Evolutionary conservation across 23 red algal species (phyloP).

Genomic region (Porphyridium purpureum): DNA sequence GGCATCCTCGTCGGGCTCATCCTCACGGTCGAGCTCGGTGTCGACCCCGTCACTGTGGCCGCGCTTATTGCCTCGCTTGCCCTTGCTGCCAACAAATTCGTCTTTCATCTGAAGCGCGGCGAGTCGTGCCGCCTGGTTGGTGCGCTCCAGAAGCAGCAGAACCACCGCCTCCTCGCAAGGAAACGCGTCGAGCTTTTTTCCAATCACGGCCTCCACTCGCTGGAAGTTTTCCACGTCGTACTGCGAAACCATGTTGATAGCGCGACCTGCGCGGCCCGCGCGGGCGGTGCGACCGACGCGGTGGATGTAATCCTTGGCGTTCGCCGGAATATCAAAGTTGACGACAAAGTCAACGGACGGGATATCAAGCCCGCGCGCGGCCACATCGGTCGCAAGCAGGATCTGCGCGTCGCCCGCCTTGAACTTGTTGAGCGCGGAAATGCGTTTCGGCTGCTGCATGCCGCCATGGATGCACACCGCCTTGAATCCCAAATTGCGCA

Average conservation of each 20-base stretch:
- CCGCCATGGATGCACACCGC: slow-evolving; percentile 95
- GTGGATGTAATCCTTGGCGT: slow-evolving; percentile 97
- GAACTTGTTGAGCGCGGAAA: slow-evolving; percentile 78
- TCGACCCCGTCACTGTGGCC: too few species aligned
- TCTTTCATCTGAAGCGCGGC: too few species aligned
- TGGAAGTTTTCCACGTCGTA: slow-evolving; percentile 92
- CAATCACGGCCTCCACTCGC: slow-evolving; percentile 84
- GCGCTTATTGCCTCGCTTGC: too few species aligned
- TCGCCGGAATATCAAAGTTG: slow-evolving; percentile 91
- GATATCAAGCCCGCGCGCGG: slow-evolving; percentile 90
- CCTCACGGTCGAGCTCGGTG: too few species aligned
- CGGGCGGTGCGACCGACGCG: slow-evolving; percentile 86
- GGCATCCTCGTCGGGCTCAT: too few species aligned
- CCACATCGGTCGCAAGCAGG: slow-evolving; percentile 92
- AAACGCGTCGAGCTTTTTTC: slow-evolving; percentile 75
- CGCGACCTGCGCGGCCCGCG: slow-evolving; percentile 78
- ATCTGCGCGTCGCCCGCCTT: slow-evolving; percentile 50
- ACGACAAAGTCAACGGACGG: slow-evolving; percentile 86
- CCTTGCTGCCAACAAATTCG: too few species aligned
- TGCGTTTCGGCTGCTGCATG: slow-evolving; percentile 72
- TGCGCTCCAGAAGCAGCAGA: slow-evolving; percentile 59
- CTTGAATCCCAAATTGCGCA: slow-evolving; percentile 57
- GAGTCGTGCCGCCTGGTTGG: too few species aligned
- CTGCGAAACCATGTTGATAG: slow-evolving; percentile 89
- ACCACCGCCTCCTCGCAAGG: slow-evolving; percentile 46